A percentile compares a stretch with the other conserved stretches of the same genome.
Conservation (phyloP, 306 rosid species). For the Herpetospermum pedunculosum region DNA sequence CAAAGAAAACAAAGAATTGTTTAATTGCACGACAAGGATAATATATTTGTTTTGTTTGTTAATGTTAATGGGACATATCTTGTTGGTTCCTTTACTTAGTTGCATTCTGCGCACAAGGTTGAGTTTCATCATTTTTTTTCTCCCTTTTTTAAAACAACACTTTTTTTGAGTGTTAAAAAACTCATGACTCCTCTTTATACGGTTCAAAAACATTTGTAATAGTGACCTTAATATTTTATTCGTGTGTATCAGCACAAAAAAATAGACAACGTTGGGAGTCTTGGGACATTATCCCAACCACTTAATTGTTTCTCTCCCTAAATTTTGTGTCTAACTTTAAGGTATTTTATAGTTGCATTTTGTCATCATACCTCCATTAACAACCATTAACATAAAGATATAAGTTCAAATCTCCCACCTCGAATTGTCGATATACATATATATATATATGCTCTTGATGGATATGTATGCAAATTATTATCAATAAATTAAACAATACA, state of each 20-base stretch:
- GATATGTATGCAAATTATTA: too few relatives aligned
- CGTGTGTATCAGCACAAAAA: neutral
- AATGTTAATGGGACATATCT: slow-evolving; percentile 1
- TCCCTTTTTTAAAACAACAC: neutral
- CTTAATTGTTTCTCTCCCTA: too few relatives aligned
- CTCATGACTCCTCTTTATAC: neutral
- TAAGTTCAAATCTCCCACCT: too few relatives aligned
- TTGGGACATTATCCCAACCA: neutral
- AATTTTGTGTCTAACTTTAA: too few relatives aligned
- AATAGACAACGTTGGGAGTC: too few relatives aligned
- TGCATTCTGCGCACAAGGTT: neutral
- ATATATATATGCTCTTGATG: too few relatives aligned
- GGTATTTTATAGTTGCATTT: too few relatives aligned
- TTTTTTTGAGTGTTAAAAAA: neutral
- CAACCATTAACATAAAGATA: too few relatives aligned
- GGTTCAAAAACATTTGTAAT: neutral
- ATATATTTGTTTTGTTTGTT: neutral
- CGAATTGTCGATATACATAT: too few relatives aligned
- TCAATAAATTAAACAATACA: too few relatives aligned
- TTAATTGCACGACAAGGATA: neutral
- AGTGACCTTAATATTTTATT: neutral
- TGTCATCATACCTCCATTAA: too few relatives aligned
- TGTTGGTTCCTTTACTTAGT: neutral
- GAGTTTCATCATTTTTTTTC: neutral
- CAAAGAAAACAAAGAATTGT: neutral